These are phyloP conservation scores for Chrysopogon serrulatus DNA, from an alignment of 176 grass and related monocot species.

Conservation along the genomic window DNA sequence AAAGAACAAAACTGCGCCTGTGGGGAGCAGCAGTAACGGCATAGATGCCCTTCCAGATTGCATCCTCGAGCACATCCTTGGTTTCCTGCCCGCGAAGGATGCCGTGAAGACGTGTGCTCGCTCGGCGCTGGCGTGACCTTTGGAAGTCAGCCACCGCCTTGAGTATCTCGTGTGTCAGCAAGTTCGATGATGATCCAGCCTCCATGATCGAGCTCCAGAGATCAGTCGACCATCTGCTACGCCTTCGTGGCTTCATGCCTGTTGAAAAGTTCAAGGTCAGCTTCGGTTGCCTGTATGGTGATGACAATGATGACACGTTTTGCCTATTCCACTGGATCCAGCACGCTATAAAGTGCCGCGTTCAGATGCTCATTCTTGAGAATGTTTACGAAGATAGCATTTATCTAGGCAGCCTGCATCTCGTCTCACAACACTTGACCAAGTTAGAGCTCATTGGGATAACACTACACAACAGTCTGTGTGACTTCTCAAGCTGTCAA, in stretches of 20 bases:
- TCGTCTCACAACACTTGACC: background rate
- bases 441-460: background rate
- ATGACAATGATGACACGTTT: too few species aligned
- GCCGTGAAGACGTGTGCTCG: background rate
- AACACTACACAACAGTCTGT: background rate
- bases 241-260: background rate
- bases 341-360: background rate
- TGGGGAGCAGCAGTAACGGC: background rate
- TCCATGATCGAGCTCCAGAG: background rate
- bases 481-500: background rate
- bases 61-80: background rate
- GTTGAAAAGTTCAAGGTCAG: background rate
- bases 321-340: background rate
- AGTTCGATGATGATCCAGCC: background rate
- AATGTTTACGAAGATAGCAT: background rate
- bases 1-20: background rate
- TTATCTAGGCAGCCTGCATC: background rate
- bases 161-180: background rate
- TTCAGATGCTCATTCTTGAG: background rate
- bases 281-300: background rate
- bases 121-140: background rate
- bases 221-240: background rate
- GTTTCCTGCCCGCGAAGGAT: background rate
- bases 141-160: background rate
- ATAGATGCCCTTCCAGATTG: background rate